Conservation (phyloP, 805 yeast genomes). For the Clavispora asparagi region DNA sequence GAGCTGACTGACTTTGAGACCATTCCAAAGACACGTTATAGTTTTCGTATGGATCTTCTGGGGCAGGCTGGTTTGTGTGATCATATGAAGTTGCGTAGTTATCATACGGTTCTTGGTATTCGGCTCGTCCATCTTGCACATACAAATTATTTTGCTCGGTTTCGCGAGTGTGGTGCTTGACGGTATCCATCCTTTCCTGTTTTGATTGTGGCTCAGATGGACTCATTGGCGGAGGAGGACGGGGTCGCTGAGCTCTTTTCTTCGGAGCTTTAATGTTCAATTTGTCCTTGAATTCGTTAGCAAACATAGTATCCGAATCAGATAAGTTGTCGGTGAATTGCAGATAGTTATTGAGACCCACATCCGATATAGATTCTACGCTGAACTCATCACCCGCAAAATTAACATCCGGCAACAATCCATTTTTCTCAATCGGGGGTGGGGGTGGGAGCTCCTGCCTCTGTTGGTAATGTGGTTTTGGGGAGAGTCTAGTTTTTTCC, state of each 20-base stretch:
- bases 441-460: slow-evolving; percentile 13
- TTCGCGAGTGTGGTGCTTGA: too few relatives aligned
- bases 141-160: too few relatives aligned
- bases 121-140: too few relatives aligned
- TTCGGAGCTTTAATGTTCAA: background rate
- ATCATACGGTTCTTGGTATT: slow-evolving; percentile 23
- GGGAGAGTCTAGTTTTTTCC: background rate
- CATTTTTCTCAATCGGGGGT: slow-evolving; percentile 15
- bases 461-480: background rate
- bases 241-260: slow-evolving; percentile 4
- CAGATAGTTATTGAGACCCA: background rate
- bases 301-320: slow-evolving; percentile 2
- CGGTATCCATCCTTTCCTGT: background rate
- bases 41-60: slow-evolving; percentile 24
- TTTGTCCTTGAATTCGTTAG: slow-evolving; percentile 3
- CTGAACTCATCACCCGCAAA: slow-evolving; percentile 6
- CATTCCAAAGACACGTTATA: slow-evolving; percentile 18
- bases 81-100: slow-evolving; percentile 20
- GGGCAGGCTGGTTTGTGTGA: background rate
- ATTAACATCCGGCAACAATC: slow-evolving; percentile 6
- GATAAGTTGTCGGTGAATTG: background rate
- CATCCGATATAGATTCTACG: slow-evolving; percentile 1
- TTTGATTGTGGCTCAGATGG: background rate
- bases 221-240: slow-evolving; percentile 10
- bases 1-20: background rate